A percentile compares a stretch with the other conserved stretches of the same genome.
Conservation (phyloP, 139 green algal species). For the Edaphochlamys debaryana region DNA sequence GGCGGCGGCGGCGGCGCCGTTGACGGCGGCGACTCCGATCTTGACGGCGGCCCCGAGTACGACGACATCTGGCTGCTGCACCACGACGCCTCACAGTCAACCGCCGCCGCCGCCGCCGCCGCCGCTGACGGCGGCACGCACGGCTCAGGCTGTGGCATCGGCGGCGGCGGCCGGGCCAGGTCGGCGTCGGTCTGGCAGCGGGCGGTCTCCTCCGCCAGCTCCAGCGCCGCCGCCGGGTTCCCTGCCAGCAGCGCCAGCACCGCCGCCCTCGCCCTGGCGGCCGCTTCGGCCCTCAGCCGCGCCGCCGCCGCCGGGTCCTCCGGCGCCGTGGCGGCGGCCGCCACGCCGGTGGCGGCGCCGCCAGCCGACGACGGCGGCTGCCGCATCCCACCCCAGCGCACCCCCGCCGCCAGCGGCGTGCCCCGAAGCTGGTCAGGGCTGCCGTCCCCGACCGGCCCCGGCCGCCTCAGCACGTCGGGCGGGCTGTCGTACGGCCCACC, state of each 20-base stretch:
- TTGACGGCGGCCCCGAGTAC: neutral
- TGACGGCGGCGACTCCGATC: neutral
- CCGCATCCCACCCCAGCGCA: neutral
- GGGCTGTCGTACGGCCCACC: neutral
- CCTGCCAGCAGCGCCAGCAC: neutral
- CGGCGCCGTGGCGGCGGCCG: neutral
- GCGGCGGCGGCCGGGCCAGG: neutral
- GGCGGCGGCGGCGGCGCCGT: neutral
- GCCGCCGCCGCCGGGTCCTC: neutral
- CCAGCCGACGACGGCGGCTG: neutral
- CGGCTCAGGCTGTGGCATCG: neutral
- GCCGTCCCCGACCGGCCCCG: neutral
- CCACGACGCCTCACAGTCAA: constrained; percentile 1
- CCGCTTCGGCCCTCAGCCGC: neutral
- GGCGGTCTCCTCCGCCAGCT: neutral
- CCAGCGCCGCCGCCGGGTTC: neutral
- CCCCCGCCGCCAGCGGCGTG: neutral
- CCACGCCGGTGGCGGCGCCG: neutral
- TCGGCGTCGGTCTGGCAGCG: neutral
- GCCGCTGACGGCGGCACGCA: too few species aligned
- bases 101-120: too few species aligned
- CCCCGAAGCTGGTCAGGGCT: neutral
- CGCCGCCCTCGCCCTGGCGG: neutral
- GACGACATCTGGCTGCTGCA: neutral
- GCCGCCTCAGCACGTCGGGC: neutral